Evolutionary conservation across 768 basidiomycete species (phyloP).

Genomic region (Termitomyces sp.): DNA sequence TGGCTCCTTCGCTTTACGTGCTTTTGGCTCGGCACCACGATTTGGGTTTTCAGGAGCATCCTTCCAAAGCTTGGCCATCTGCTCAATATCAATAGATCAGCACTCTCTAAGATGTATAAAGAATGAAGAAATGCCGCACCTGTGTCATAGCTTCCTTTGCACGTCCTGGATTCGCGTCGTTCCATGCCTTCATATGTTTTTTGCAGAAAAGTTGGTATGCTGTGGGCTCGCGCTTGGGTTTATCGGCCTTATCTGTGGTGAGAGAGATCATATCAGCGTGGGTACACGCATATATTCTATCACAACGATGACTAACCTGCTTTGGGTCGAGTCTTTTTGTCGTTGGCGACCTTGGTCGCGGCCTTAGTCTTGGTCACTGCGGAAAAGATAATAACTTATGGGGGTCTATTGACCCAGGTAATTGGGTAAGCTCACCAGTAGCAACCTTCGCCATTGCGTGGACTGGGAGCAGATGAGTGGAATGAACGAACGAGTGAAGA

Average conservation of each 20-base stretch:
- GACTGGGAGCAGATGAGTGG: conserved; percentile 4
- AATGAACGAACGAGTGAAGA: conserved; percentile 12
- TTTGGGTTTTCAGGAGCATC: conserved; percentile 62
- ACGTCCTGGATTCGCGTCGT: conserved; percentile 42
- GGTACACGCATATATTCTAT: conserved; percentile 1
- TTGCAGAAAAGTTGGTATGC: conserved; percentile 57
- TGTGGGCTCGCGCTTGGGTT: conserved; percentile 51
- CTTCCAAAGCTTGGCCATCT: conserved; percentile 56
- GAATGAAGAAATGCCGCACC: conserved; percentile 19
- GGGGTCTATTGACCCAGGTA: neutral
- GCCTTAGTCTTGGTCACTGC: conserved; percentile 48
- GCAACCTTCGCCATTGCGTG: conserved; percentile 44
- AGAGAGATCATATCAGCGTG: neutral
- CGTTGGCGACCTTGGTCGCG: conserved; percentile 49
- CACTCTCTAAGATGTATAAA: neutral
- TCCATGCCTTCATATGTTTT: conserved; percentile 52
- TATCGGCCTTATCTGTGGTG: conserved; percentile 31
- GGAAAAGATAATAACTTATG: conserved; percentile 1
- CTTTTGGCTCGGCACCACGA: conserved; percentile 44
- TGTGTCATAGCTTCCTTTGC: conserved; percentile 50
- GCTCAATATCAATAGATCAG: neutral
- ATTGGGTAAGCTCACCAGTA: conserved; percentile 31
- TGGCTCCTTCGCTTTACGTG: conserved; percentile 38
- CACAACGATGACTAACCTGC: conserved; percentile 20
- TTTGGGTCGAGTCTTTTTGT: conserved; percentile 30